phyloP scores from a whole-genome alignment of 768 basidiomycete genomes.

The Macrolepiota dolichaula region DNA sequence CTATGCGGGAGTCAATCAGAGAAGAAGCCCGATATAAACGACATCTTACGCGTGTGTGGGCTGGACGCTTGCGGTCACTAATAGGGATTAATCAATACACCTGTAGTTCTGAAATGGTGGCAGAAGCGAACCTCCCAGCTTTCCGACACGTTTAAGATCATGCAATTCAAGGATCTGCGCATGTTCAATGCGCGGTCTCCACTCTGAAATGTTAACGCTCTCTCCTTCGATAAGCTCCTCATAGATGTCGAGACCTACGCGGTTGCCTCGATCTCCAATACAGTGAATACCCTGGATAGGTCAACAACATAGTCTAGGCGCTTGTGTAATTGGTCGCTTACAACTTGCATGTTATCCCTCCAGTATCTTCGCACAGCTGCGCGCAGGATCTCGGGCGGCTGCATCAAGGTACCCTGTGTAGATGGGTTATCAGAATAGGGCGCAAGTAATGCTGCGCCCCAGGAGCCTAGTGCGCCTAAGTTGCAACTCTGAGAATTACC shows the following conservation, averaged over 20 bases:
- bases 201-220: constrained; percentile 35
- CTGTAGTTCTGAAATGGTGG: background rate
- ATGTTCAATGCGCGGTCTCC: constrained; percentile 87
- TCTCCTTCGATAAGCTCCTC: constrained; percentile 51
- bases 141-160: constrained; percentile 69
- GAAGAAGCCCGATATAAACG: background rate
- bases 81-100: background rate
- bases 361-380: constrained; percentile 60
- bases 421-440: constrained; percentile 74
- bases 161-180: constrained; percentile 78
- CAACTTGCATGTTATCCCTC: constrained; percentile 80
- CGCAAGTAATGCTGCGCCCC: constrained; percentile 80
- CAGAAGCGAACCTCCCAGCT: constrained; percentile 60
- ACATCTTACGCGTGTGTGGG: constrained; percentile 81
- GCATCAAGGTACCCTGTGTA: constrained; percentile 67
- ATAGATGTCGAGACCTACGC: constrained; percentile 79
- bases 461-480: constrained; percentile 83
- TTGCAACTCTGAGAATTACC: background rate
- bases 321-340: constrained; percentile 30
- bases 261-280: constrained; percentile 87
- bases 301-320: background rate
- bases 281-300: constrained; percentile 79
- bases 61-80: constrained; percentile 90
- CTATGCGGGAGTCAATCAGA: constrained; percentile 28
- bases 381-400: constrained; percentile 48